Conservation (phyloP, 2,329 filamentous ascomycete species). For the Claviceps sp. region DNA sequence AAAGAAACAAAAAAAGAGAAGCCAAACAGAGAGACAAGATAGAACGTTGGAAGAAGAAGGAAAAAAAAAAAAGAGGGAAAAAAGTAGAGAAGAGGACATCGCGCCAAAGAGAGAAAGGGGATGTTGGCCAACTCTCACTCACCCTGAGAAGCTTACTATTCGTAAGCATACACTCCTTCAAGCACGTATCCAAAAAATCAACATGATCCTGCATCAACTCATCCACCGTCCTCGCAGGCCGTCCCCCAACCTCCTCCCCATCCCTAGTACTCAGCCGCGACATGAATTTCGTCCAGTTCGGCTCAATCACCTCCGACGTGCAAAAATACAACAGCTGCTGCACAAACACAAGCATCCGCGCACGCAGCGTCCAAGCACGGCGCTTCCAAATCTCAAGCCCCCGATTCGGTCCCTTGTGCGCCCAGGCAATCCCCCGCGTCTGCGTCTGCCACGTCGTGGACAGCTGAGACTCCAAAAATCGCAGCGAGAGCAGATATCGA, state of each 20-base stretch:
- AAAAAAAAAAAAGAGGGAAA: background rate
- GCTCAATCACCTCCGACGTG: slow-evolving; percentile 92
- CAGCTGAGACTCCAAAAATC: slow-evolving; percentile 78
- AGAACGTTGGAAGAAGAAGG: background rate
- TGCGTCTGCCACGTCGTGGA: slow-evolving; percentile 85
- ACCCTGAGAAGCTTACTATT: slow-evolving; percentile 90
- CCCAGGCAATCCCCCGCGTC: slow-evolving; percentile 69
- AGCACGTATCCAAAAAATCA: slow-evolving; percentile 90
- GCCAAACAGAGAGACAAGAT: background rate
- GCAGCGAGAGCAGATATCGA: slow-evolving; percentile 79
- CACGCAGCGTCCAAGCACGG: slow-evolving; percentile 78
- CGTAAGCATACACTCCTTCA: slow-evolving; percentile 98
- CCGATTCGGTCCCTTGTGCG: slow-evolving; percentile 59
- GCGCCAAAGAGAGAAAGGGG: background rate
- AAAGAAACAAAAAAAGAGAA: background rate
- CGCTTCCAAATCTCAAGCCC: slow-evolving; percentile 86
- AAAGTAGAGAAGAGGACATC: background rate
- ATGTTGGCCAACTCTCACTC: slow-evolving; percentile 19
- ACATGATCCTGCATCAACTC: slow-evolving; percentile 99
- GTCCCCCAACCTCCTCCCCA: slow-evolving; percentile 7
- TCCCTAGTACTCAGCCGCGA: slow-evolving; percentile 58
- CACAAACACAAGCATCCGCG: slow-evolving; percentile 92
- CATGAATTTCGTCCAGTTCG: slow-evolving; percentile 93
- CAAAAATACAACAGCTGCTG: slow-evolving; percentile 96
- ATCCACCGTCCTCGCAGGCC: slow-evolving; percentile 59